phyloP scores from a whole-genome alignment of 2,329 filamentous ascomycete genomes.

The Neodidymelliopsis sp. region DNA sequence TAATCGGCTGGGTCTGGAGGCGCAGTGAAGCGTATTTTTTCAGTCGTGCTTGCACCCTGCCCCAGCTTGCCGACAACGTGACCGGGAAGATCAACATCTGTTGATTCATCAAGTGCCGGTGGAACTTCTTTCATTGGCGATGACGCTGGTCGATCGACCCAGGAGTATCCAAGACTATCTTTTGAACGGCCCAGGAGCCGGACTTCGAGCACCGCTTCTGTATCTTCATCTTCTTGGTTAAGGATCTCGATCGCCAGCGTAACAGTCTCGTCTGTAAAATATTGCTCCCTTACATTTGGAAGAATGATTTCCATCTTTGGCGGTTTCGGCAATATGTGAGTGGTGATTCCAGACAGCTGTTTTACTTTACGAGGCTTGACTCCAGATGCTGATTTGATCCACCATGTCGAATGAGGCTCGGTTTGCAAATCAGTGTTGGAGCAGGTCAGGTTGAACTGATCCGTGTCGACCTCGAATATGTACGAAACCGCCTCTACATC shows the following conservation, averaged over 20 bases:
- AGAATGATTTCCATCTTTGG: slow-evolving; percentile 85
- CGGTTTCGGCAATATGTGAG: slow-evolving; percentile 84
- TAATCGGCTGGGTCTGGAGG: slow-evolving; percentile 62
- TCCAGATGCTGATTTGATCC: slow-evolving; percentile 34
- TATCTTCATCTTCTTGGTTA: slow-evolving; percentile 85
- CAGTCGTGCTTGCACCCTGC: slow-evolving; percentile 40
- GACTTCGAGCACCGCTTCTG: slow-evolving; percentile 74
- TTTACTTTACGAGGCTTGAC: slow-evolving; percentile 41
- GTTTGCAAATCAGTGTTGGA: slow-evolving; percentile 58
- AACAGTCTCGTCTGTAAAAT: slow-evolving; percentile 85
- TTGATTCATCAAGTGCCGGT: slow-evolving; percentile 29
- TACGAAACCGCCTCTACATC: slow-evolving; percentile 72
- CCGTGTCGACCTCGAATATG: slow-evolving; percentile 67
- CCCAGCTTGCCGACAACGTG: slow-evolving; percentile 48
- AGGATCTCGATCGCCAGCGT: slow-evolving; percentile 71
- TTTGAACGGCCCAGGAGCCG: slow-evolving; percentile 67
- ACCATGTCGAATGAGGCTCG: slow-evolving; percentile 42
- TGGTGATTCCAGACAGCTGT: slow-evolving; percentile 54
- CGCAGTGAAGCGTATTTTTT: slow-evolving; percentile 50
- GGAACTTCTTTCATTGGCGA: slow-evolving; percentile 43
- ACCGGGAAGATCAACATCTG: slow-evolving; percentile 44
- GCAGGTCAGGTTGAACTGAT: slow-evolving; percentile 73
- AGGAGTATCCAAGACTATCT: slow-evolving; percentile 55
- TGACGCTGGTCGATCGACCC: slow-evolving; percentile 52
- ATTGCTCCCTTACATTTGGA: slow-evolving; percentile 69